Percentiles rank a stretch among this genome's conserved stretches.
These are phyloP conservation scores for Dactylellina haptotyla DNA, from an alignment of 2,329 filamentous ascomycete genomes.

Conservation along the genomic window DNA sequence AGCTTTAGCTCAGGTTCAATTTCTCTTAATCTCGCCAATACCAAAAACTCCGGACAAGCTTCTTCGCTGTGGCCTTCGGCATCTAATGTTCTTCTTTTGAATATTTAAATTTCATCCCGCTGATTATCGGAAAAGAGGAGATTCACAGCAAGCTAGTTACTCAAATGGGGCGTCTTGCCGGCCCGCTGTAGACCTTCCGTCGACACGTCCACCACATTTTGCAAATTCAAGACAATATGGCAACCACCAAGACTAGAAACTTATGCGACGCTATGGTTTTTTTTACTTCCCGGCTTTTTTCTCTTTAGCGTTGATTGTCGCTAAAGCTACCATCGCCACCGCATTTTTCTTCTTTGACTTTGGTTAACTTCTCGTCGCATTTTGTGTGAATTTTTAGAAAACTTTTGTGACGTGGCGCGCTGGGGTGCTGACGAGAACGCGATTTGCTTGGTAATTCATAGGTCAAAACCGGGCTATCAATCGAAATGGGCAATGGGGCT, in stretches of 20 bases:
- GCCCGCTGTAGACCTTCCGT: constrained; percentile 2
- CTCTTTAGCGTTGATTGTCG: constrained; percentile 9
- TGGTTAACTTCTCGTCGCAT: background rate
- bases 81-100: too few species aligned
- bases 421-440: background rate
- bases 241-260: too few species aligned
- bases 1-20: background rate
- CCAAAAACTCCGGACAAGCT: constrained; percentile 10
- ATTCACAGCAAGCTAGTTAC: constrained; percentile 30
- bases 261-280: too few species aligned
- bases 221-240: too few species aligned
- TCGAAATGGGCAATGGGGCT: too few species aligned
- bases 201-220: constrained; percentile 1
- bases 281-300: too few species aligned
- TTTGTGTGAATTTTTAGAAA: constrained; percentile 25
- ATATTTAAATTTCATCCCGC: constrained; percentile 30
- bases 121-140: constrained; percentile 28
- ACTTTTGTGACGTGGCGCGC: constrained; percentile 46
- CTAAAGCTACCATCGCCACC: constrained; percentile 25
- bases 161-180: constrained; percentile 8
- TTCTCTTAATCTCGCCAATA: constrained; percentile 38
- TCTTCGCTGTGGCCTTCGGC: constrained; percentile 19
- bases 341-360: too few species aligned
- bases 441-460: too few species aligned
- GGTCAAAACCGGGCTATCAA: too few species aligned